phyloP scores from a whole-genome alignment of 148 eudicot species.

The Rhododendron kiyosumense region DNA sequence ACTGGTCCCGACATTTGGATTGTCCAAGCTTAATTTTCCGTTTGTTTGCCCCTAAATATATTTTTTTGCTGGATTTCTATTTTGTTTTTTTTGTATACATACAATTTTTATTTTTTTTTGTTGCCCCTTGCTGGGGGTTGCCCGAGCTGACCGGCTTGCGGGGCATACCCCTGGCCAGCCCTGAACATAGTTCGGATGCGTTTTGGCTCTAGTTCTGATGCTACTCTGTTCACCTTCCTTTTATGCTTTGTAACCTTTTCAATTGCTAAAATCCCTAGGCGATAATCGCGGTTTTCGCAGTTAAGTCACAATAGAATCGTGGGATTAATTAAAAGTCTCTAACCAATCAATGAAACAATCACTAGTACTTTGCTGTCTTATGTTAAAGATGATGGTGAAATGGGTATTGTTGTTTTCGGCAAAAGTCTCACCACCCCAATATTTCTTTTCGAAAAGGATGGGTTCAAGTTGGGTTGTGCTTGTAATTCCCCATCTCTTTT shows the following conservation, averaged over 20 bases:
- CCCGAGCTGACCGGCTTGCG: no score
- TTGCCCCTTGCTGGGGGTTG: no score
- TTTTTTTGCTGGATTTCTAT: no score
- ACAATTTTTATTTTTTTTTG: no score
- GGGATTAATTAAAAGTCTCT: neutral
- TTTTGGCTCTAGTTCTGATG: neutral
- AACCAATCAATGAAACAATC: neutral
- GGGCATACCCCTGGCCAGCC: no score
- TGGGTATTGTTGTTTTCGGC: conserved; percentile 12
- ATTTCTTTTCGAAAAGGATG: conserved; percentile 16
- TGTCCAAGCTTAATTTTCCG: no score
- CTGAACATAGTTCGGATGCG: neutral
- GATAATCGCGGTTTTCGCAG: neutral
- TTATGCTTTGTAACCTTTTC: no score
- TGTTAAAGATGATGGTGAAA: conserved; percentile 11
- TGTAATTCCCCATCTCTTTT: conserved; percentile 3
- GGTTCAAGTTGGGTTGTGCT: conserved; percentile 9
- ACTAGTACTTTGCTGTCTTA: neutral
- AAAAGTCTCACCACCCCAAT: conserved; percentile 9
- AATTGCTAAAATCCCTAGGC: neutral
- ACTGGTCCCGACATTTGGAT: no score
- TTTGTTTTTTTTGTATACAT: no score
- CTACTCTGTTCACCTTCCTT: no score
- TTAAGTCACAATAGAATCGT: neutral
- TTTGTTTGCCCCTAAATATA: no score